A percentile compares a stretch with the other conserved stretches of the same genome.
Evolutionary conservation across 2,329 filamentous ascomycete species (phyloP).

Genomic region (Lachnellula willkommii): DNA sequence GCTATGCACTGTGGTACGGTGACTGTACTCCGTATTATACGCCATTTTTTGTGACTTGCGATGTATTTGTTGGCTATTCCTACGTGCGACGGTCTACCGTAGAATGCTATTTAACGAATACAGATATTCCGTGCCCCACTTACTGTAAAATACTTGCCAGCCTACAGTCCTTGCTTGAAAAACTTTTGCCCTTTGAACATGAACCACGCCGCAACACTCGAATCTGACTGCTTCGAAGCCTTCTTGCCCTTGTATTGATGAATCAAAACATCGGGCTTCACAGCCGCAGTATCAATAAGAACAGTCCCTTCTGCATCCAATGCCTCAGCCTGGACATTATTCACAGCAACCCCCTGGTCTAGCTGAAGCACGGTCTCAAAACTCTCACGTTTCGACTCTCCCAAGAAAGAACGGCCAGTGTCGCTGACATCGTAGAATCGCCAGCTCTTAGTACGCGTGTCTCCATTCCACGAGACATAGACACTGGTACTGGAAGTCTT

Average conservation of each 20-base stretch:
- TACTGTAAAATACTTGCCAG: too few species aligned
- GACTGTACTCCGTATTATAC: too few species aligned
- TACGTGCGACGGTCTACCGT: too few species aligned
- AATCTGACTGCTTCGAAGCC: not conserved
- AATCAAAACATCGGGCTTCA: constrained; percentile 8
- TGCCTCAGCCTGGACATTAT: constrained; percentile 12
- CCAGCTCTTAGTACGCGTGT: constrained; percentile 44
- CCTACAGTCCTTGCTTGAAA: not conserved
- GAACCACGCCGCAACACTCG: not conserved
- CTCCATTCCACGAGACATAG: constrained; percentile 52
- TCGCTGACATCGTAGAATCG: constrained; percentile 38
- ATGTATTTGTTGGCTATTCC: too few species aligned
- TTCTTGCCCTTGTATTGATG: constrained; percentile 5
- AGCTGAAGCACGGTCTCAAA: constrained; percentile 36
- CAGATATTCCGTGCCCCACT: too few species aligned
- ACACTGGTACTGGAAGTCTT: constrained; percentile 31
- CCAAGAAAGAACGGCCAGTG: constrained; percentile 34
- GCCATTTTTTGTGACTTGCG: too few species aligned
- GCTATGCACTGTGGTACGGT: too few species aligned
- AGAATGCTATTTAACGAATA: too few species aligned
- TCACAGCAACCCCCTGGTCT: not conserved
- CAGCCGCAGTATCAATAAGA: constrained; percentile 5
- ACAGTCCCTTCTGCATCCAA: constrained; percentile 7
- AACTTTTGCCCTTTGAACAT: constrained; percentile 1
- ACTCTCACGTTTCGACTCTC: constrained; percentile 35